These are phyloP conservation scores for Trichosporon sp. DNA, from an alignment of 1,284 basidiomycete genomes.

Conservation along the genomic window DNA sequence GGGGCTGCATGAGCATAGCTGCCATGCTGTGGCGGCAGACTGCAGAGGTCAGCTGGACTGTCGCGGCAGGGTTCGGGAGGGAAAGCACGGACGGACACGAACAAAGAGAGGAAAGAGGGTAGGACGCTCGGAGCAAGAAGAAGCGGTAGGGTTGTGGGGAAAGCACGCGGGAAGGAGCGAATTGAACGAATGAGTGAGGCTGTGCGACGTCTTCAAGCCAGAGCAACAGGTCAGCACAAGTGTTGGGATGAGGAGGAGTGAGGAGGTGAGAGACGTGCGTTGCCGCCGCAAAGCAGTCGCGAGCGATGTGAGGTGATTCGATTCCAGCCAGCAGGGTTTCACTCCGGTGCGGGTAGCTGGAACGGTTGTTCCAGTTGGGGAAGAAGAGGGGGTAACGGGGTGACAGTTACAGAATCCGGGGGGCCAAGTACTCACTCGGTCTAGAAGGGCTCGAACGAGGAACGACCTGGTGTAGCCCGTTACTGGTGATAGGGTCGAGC, in stretches of 20 bases:
- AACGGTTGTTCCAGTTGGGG: not conserved
- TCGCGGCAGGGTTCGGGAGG: not conserved
- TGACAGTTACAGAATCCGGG: not conserved
- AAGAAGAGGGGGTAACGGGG: not conserved
- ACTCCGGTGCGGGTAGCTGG: not conserved
- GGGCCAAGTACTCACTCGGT: not conserved
- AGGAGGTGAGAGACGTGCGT: not conserved
- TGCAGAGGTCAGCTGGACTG: not conserved
- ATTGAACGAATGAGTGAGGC: not conserved
- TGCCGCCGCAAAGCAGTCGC: not conserved
- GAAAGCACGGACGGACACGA: not conserved
- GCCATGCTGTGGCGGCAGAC: slow-evolving; percentile 34
- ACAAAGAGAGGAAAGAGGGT: slow-evolving; percentile 7
- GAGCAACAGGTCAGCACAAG: not conserved
- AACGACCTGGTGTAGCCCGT: not conserved
- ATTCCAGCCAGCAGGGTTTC: not conserved
- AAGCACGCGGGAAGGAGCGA: not conserved
- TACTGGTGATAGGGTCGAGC: slow-evolving; percentile 1
- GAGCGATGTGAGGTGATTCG: not conserved
- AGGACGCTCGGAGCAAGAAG: not conserved
- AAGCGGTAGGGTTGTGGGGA: not conserved
- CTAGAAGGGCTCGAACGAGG: slow-evolving; percentile 2
- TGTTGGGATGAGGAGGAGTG: not conserved
- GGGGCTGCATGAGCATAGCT: slow-evolving; percentile 37
- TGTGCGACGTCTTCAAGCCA: not conserved